These are phyloP conservation scores for Capsicum baccatum DNA, from an alignment of 257 asterid species.

Conservation along the genomic window DNA sequence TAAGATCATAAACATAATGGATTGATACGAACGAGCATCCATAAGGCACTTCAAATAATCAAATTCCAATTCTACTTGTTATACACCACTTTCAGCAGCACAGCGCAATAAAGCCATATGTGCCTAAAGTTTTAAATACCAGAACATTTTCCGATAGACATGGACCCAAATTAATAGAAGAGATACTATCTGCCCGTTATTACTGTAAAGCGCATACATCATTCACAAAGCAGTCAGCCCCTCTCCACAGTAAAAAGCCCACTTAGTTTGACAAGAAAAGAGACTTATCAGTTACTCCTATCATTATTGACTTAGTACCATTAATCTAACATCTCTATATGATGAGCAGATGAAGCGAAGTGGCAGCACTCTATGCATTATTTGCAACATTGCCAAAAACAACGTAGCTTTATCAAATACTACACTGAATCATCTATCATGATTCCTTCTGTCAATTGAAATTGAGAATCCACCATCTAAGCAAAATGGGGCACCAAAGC, in stretches of 20 bases:
- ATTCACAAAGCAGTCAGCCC: not conserved
- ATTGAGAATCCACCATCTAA: not conserved
- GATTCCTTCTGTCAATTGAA: constrained; percentile 8
- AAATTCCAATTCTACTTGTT: not conserved
- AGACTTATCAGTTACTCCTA: not conserved
- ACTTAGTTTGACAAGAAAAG: not conserved
- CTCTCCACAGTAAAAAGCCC: not conserved
- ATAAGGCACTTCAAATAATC: not conserved
- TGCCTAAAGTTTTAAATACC: not conserved
- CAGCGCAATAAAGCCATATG: not conserved
- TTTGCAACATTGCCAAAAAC: not conserved
- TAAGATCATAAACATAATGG: not conserved
- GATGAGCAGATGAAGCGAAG: too few species aligned
- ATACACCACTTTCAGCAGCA: constrained; percentile 20
- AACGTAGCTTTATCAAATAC: not conserved
- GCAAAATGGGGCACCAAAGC: not conserved
- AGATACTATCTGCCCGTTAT: not conserved
- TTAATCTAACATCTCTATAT: not conserved
- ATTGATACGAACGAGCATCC: not conserved
- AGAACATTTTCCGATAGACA: not conserved
- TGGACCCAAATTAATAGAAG: not conserved
- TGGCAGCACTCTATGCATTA: not conserved
- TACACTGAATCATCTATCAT: not conserved
- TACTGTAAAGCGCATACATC: not conserved
- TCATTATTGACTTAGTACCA: not conserved